Percentiles rank a stretch among this genome's conserved stretches.
Evolutionary conservation across 106 monocot species (phyloP).

Genomic region (Acanthochlamys bracteata): DNA sequence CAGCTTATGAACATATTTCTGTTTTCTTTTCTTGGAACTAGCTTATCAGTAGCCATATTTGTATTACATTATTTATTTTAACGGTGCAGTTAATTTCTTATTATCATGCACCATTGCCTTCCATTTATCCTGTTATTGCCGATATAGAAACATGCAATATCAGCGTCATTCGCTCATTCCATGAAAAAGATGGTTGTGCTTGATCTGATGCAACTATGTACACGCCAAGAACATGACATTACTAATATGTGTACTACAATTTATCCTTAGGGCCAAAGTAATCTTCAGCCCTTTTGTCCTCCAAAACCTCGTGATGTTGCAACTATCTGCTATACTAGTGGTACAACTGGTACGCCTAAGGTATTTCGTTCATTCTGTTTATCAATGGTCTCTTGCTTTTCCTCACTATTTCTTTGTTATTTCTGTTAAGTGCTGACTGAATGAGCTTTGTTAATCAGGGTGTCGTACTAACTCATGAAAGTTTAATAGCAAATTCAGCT

Average conservation of each 20-base stretch:
- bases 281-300: conserved; percentile 65
- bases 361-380: conserved; percentile 18
- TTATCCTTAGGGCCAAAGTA: conserved; percentile 45
- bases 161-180: too few species aligned
- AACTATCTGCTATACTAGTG: conserved; percentile 98
- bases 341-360: conserved; percentile 99
- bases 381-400: background rate
- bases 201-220: conserved; percentile 1
- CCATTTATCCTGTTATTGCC: too few species aligned
- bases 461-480: conserved; percentile 70
- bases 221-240: too few species aligned
- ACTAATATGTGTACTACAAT: background rate
- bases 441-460: conserved; percentile 41
- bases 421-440: background rate
- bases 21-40: too few species aligned
- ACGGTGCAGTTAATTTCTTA: too few species aligned
- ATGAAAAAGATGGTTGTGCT: too few species aligned
- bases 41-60: too few species aligned
- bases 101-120: too few species aligned
- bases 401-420: background rate
- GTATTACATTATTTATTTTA: too few species aligned
- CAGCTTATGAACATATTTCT: too few species aligned
- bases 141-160: too few species aligned
- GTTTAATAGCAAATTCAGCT: conserved; percentile 82
- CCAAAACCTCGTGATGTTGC: conserved; percentile 86